Percentiles rank a stretch among this genome's conserved stretches.
Evolutionary conservation across 2,329 filamentous ascomycete genomes (phyloP).

Genomic region (Zymoseptoria tritici): DNA sequence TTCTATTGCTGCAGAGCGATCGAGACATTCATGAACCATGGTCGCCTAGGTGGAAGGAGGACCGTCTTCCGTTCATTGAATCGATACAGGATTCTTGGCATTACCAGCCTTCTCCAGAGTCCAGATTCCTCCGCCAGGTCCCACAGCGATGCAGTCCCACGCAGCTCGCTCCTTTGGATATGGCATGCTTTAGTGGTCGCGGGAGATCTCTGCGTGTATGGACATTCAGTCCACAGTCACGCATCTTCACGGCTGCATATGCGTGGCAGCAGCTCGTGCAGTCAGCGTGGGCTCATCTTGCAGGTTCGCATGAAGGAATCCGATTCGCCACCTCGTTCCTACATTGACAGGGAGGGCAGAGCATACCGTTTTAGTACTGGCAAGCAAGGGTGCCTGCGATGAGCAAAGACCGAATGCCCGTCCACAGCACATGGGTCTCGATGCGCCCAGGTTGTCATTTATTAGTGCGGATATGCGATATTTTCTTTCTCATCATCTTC

Average conservation of each 20-base stretch:
- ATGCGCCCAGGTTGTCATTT: background rate
- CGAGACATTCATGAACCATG: background rate
- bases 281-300: background rate
- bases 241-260: background rate
- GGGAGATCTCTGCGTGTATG: background rate
- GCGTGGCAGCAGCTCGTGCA: background rate
- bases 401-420: background rate
- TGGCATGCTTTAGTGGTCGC: background rate
- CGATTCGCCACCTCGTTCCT: background rate
- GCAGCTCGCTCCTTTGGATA: background rate
- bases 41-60: background rate
- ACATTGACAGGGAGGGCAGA: background rate
- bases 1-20: background rate
- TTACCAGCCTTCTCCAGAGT: no score
- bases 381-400: background rate
- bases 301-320: background rate
- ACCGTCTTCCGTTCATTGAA: background rate
- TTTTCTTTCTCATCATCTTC: background rate
- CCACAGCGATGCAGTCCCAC: no score
- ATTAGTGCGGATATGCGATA: background rate
- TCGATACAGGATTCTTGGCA: background rate
- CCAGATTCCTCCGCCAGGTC: no score
- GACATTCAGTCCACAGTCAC: background rate
- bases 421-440: background rate
- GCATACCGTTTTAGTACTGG: background rate